Percentiles rank a stretch among this genome's conserved stretches.
Conservation (phyloP, 2,329 filamentous ascomycete species). For the Verticillium albo-atrum region DNA sequence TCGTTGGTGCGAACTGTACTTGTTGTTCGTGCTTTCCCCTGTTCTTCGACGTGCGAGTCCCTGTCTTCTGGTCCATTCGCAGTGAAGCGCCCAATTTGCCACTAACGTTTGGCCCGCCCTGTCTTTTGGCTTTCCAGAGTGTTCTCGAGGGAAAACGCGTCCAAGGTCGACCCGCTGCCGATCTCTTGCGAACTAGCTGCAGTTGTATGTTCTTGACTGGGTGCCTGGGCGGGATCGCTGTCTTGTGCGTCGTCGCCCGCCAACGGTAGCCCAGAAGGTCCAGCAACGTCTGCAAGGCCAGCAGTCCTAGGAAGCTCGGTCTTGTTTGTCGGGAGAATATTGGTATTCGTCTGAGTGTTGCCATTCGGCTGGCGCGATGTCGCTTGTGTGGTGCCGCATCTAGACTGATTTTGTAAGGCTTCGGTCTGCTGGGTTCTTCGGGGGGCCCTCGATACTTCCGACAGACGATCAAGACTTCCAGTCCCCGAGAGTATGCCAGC, state of each 20-base stretch:
- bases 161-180: neutral
- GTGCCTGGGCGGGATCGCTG: too few relatives aligned
- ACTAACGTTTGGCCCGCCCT: neutral
- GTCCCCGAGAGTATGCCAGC: neutral
- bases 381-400: neutral
- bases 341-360: too few relatives aligned
- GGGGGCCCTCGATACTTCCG: neutral
- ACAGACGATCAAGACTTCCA: neutral
- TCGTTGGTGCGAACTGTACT: too few relatives aligned
- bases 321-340: too few relatives aligned
- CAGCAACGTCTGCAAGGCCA: too few relatives aligned
- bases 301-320: too few relatives aligned
- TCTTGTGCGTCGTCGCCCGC: too few relatives aligned
- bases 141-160: neutral
- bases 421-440: neutral
- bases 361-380: neutral
- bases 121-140: neutral
- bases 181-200: neutral
- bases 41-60: neutral
- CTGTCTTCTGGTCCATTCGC: neutral
- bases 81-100: neutral
- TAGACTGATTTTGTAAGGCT: neutral
- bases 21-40: neutral
- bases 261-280: too few relatives aligned
- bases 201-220: too few relatives aligned